These are phyloP conservation scores for Candida albicans DNA, from an alignment of 1,139 yeast genomes.

Conservation along the genomic window DNA sequence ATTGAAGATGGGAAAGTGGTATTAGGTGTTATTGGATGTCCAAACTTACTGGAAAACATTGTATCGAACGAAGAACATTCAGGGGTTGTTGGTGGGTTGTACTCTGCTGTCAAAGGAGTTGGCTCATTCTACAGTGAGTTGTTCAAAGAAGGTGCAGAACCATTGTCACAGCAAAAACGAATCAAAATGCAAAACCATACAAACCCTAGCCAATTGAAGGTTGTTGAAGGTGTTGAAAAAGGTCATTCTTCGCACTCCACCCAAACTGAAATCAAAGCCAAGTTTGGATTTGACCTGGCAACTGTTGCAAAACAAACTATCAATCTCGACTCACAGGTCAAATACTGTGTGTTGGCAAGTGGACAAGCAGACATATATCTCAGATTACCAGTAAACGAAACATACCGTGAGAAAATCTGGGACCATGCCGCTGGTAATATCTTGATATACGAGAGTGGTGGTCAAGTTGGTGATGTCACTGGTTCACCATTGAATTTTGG, in stretches of 20 bases:
- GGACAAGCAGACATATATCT: constrained; percentile 93
- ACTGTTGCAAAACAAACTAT: constrained; percentile 53
- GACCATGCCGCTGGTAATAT: constrained; percentile 97
- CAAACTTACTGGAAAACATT: constrained; percentile 68
- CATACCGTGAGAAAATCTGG: constrained; percentile 94
- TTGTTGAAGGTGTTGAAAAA: constrained; percentile 95
- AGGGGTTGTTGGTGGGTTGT: constrained; percentile 63
- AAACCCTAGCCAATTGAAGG: constrained; percentile 53
- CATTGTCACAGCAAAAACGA: constrained; percentile 38
- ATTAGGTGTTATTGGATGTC: constrained; percentile 95
- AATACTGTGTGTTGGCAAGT: constrained; percentile 85
- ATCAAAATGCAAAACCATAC: constrained; percentile 46
- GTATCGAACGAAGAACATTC: constrained; percentile 34
- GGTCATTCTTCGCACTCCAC: constrained; percentile 92
- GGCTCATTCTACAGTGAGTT: constrained; percentile 68
- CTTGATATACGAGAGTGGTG: constrained; percentile 87
- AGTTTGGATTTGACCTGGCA: constrained; percentile 45
- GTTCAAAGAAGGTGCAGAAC: constrained; percentile 32
- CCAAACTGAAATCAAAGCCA: constrained; percentile 71
- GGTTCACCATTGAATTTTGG: constrained; percentile 82
- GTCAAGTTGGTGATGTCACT: constrained; percentile 78
- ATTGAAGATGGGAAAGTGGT: constrained; percentile 83
- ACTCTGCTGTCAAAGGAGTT: constrained; percentile 69
- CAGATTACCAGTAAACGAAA: constrained; percentile 74
- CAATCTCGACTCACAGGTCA: constrained; percentile 92